Conservation (phyloP, 495 filamentous ascomycete genomes). For the Annulohypoxylon moriforme region DNA sequence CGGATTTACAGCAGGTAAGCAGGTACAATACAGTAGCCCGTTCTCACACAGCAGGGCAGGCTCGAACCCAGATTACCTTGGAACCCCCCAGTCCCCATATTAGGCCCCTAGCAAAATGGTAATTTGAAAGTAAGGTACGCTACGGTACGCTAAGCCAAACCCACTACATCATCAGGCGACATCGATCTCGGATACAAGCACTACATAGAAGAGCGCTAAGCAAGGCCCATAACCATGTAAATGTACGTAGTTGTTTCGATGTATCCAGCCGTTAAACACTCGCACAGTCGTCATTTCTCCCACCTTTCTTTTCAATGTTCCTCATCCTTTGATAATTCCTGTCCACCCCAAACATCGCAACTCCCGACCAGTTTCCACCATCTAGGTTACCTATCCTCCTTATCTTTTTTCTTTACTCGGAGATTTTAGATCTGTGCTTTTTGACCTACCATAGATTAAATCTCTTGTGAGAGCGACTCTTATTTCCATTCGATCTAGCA, state of each 20-base stretch:
- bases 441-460: slow-evolving; percentile 33
- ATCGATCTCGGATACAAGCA: slow-evolving; percentile 43
- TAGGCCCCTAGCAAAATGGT: slow-evolving; percentile 20
- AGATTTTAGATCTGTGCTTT: slow-evolving; percentile 32
- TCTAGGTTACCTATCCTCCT: slow-evolving; percentile 16
- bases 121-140: slow-evolving; percentile 24
- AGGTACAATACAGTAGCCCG: neutral
- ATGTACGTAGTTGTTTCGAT: slow-evolving; percentile 41
- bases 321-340: slow-evolving; percentile 38
- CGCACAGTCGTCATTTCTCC: slow-evolving; percentile 45
- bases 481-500: slow-evolving; percentile 26
- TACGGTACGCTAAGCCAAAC: slow-evolving; percentile 29
- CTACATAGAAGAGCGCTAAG: slow-evolving; percentile 23
- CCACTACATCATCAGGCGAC: slow-evolving; percentile 46
- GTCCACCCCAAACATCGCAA: slow-evolving; percentile 23
- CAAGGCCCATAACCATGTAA: slow-evolving; percentile 38
- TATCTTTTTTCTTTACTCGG: slow-evolving; percentile 12
- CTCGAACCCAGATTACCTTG: neutral
- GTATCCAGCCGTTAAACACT: slow-evolving; percentile 38
- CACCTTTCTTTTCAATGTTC: slow-evolving; percentile 35
- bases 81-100: slow-evolving; percentile 21
- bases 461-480: slow-evolving; percentile 28
- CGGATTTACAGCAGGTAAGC: neutral
- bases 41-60: neutral
- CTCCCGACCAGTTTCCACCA: slow-evolving; percentile 16